These are phyloP conservation scores for Fomitopsis serialis DNA, from an alignment of 768 basidiomycete genomes.

Conservation along the genomic window DNA sequence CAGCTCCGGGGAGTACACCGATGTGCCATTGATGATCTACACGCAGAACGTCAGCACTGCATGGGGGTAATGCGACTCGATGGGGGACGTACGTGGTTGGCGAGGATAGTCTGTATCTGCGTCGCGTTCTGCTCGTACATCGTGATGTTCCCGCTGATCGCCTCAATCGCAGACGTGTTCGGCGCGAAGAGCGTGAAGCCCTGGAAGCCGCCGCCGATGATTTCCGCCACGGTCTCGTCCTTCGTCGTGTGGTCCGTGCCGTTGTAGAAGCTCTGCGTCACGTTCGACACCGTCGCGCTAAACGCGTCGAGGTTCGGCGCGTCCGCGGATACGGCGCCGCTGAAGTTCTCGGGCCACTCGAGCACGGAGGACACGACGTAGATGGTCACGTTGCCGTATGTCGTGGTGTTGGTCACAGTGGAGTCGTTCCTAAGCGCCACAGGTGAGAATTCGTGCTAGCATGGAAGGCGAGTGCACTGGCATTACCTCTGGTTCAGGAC, in stretches of 20 bases:
- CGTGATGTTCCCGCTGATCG: conserved; percentile 28
- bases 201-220: conserved; percentile 28
- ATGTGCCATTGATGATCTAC: conserved; percentile 63
- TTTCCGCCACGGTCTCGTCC: conserved; percentile 30
- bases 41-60: neutral
- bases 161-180: conserved; percentile 41
- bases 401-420: conserved; percentile 33
- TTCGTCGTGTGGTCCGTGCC: conserved; percentile 26
- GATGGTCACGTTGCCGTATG: conserved; percentile 37
- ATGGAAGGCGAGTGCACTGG: neutral
- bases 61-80: neutral
- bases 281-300: conserved; percentile 20
- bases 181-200: conserved; percentile 73
- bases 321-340: conserved; percentile 34
- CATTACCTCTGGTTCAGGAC: conserved; percentile 45
- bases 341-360: conserved; percentile 43
- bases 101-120: conserved; percentile 38
- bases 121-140: conserved; percentile 39
- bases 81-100: conserved; percentile 51
- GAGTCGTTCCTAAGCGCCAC: conserved; percentile 23
- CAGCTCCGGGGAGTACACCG: conserved; percentile 55
- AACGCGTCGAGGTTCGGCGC: conserved; percentile 36
- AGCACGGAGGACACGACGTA: conserved; percentile 48
- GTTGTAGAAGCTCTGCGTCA: conserved; percentile 20
- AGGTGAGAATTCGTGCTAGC: conserved; percentile 4